Percentiles rank a stretch among this genome's conserved stretches.
These are phyloP conservation scores for Dipteronia dyeriana DNA, from an alignment of 345 rosid genomes.

Conservation along the genomic window DNA sequence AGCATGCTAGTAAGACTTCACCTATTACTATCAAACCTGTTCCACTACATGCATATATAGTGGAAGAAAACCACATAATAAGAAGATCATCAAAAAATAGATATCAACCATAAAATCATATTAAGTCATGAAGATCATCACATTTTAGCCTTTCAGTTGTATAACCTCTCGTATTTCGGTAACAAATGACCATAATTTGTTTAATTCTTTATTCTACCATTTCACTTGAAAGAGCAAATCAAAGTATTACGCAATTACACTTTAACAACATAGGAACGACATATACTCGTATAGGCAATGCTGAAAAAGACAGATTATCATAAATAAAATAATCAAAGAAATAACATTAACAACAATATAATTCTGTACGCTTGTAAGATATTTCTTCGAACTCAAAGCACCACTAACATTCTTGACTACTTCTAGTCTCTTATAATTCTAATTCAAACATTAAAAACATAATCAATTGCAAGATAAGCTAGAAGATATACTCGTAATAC, in stretches of 20 bases:
- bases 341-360: background rate
- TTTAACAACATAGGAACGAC: background rate
- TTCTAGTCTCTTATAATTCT: background rate
- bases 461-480: background rate
- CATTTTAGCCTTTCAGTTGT: conserved; percentile 4
- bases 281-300: background rate
- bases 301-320: background rate
- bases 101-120: background rate
- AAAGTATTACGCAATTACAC: conserved; percentile 2
- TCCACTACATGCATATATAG: background rate
- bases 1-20: background rate
- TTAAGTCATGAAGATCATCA: background rate
- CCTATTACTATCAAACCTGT: background rate
- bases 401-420: background rate
- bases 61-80: background rate
- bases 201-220: conserved; percentile 93
- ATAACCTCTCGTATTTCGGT: conserved; percentile 17
- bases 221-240: conserved; percentile 67
- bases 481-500: background rate
- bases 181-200: conserved; percentile 93
- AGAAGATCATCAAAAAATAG: background rate
- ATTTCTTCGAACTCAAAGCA: background rate
- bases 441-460: background rate
- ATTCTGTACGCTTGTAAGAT: background rate
- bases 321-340: background rate